A percentile compares a stretch with the other conserved stretches of the same genome.
Evolutionary conservation across 371 early-diverging fungal species (phyloP).

Genomic region (Mortierella sp.): DNA sequence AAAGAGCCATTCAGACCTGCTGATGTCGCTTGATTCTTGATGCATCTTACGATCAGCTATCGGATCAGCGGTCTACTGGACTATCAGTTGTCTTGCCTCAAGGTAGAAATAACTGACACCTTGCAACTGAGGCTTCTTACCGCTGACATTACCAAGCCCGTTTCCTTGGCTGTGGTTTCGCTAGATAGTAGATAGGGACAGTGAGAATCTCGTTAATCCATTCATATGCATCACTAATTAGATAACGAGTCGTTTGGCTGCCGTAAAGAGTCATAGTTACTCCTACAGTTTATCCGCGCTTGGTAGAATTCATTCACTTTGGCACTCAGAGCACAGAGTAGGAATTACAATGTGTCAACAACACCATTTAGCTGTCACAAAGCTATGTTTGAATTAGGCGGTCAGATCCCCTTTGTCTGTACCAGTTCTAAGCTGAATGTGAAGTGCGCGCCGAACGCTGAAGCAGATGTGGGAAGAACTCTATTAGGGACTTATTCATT

Average conservation of each 20-base stretch:
- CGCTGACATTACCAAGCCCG: conserved; percentile 73
- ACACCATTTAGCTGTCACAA: conserved; percentile 75
- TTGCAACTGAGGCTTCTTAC: too few species aligned
- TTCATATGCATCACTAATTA: conserved; percentile 83
- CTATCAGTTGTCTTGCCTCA: too few species aligned
- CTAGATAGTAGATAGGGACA: conserved; percentile 74
- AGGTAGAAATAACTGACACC: too few species aligned
- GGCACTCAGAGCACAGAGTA: conserved; percentile 81
- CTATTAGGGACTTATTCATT: too few species aligned
- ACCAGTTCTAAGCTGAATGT: conserved; percentile 75
- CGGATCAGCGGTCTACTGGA: too few species aligned
- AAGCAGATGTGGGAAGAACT: too few species aligned
- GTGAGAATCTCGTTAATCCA: conserved; percentile 82
- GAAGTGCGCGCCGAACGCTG: conserved; percentile 62
- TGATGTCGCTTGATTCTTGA: too few species aligned
- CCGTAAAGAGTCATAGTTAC: conserved; percentile 81
- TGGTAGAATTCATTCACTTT: conserved; percentile 77
- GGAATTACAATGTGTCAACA: conserved; percentile 80
- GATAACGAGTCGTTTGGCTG: conserved; percentile 80
- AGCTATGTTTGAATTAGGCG: conserved; percentile 84
- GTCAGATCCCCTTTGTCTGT: conserved; percentile 78
- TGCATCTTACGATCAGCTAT: too few species aligned
- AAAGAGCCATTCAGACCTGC: too few species aligned
- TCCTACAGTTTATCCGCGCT: conserved; percentile 81
- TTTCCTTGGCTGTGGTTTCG: conserved; percentile 72